Evolutionary conservation across 1,284 basidiomycete genomes (phyloP), one percentile per base, ranked within the genome.

Genomic region (Fomes fomentarius): DNA sequence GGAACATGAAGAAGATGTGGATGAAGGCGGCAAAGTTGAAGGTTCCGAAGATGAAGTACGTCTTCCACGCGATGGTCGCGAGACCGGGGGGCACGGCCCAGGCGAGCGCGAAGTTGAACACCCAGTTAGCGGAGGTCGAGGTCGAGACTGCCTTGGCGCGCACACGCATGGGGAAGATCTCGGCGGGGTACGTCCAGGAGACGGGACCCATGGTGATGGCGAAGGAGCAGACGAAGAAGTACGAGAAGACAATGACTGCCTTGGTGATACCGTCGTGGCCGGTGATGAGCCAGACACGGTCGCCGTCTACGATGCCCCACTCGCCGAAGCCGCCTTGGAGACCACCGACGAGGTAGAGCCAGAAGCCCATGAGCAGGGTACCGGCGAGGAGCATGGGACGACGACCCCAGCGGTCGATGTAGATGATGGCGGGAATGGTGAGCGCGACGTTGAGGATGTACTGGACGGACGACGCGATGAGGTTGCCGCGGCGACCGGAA

Each of bases 331-430:
- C 67, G 30, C 78, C 87, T 66, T 90, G 88, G 17, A 91, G 77
- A 47, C 85, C 87, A 53, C 89, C 89, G 65, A 92, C 89, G 47
- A 91, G 81, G 75, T 78, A 87, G 60, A 91, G 79, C 76, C 80
- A 91, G 75, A 87, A 83, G 39, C 84, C 86, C 89, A 91, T 91
- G 52, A 83, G 68, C 9, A 82, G 69, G 0, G 83, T 82, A 21
- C 89, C 89, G 41, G 71, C 72, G 56, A 91, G 74, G 2, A 91
- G 74, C 77, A 91, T 84, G 7, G 89, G 89, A n/a, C 89, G 80
- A 40, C 89, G 85, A 55, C 89, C 89, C 87, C 88, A 91, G 66
- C 74, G 77, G 69, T 91, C 89, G 62, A 90, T 89, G 72, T 83
- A 90, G 64, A 89, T 73, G 69, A 91, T 89, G 0, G 89, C 87